Evolutionary conservation across 106 monocot species (phyloP).

Genomic region (Dendrobium officinale): DNA sequence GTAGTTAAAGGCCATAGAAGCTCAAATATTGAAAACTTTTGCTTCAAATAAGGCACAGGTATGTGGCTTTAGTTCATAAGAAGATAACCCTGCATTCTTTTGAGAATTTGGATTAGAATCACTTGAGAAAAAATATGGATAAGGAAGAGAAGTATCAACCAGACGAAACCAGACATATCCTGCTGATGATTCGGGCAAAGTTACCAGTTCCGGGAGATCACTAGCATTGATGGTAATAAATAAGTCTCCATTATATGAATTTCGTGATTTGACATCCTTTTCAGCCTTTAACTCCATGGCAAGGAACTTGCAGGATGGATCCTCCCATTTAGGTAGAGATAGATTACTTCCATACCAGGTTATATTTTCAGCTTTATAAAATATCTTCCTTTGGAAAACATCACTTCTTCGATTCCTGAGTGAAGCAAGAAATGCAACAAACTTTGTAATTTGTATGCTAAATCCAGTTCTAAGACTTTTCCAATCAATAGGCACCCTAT

Average conservation of each 20-base stretch:
- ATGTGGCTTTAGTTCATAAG: slow-evolving; percentile 62
- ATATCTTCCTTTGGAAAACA: slow-evolving; percentile 61
- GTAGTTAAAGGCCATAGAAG: not conserved
- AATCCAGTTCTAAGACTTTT: slow-evolving; percentile 29
- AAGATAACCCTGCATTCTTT: slow-evolving; percentile 19
- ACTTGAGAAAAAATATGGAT: slow-evolving; percentile 58
- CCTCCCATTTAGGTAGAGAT: slow-evolving; percentile 68
- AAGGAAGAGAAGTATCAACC: slow-evolving; percentile 69
- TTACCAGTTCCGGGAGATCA: slow-evolving; percentile 20
- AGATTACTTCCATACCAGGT: slow-evolving; percentile 59
- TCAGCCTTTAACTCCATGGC: slow-evolving; percentile 59
- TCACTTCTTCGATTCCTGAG: slow-evolving; percentile 60
- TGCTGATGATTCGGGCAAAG: slow-evolving; percentile 41
- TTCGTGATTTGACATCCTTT: slow-evolving; percentile 9
- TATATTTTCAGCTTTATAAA: slow-evolving; percentile 63
- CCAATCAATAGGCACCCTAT: slow-evolving; percentile 57
- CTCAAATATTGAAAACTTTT: not conserved
- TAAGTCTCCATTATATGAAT: slow-evolving; percentile 26
- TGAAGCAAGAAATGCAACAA: slow-evolving; percentile 54
- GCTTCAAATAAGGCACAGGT: slow-evolving; percentile 78
- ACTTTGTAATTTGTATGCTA: slow-evolving; percentile 49
- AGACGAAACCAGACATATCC: slow-evolving; percentile 48
- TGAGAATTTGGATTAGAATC: slow-evolving; percentile 20
- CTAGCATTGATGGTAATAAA: slow-evolving; percentile 69
- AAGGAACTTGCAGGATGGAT: slow-evolving; percentile 75